Evolutionary conservation across 768 basidiomycete genomes (phyloP).

Genomic region (Russula emetica): DNA sequence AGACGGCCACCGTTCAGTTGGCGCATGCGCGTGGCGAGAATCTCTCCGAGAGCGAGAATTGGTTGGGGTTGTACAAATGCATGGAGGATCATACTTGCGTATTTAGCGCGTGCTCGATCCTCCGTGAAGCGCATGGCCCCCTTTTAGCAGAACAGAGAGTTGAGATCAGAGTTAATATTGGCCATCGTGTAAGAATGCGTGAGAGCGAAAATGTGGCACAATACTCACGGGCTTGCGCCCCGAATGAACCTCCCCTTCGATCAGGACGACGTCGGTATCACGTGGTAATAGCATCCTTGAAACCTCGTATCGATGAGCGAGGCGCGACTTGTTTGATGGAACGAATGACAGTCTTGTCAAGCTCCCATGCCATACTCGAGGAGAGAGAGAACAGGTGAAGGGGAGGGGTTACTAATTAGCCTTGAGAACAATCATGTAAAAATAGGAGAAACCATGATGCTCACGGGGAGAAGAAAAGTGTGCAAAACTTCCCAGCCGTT

Average conservation of each 20-base stretch:
- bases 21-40: slow-evolving; percentile 36
- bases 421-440: neutral
- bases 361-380: slow-evolving; percentile 40
- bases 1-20: slow-evolving; percentile 34
- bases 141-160: neutral
- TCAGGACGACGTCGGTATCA: slow-evolving; percentile 39
- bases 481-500: slow-evolving; percentile 42
- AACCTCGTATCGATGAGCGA: slow-evolving; percentile 38
- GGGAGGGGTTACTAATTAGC: neutral
- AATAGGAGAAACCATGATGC: slow-evolving; percentile 23
- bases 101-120: neutral
- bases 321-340: slow-evolving; percentile 39
- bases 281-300: slow-evolving; percentile 37
- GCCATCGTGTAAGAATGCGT: neutral
- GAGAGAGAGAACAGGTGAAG: neutral
- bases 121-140: slow-evolving; percentile 25
- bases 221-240: slow-evolving; percentile 39
- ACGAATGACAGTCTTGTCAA: slow-evolving; percentile 39
- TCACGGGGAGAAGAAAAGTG: slow-evolving; percentile 41
- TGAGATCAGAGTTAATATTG: neutral
- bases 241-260: slow-evolving; percentile 41
- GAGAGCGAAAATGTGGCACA: neutral
- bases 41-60: slow-evolving; percentile 33
- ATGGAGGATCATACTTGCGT: slow-evolving; percentile 18
- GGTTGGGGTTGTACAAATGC: slow-evolving; percentile 6